Conservation (phyloP, 495 filamentous ascomycete species). For the Neurospora africana region DNA sequence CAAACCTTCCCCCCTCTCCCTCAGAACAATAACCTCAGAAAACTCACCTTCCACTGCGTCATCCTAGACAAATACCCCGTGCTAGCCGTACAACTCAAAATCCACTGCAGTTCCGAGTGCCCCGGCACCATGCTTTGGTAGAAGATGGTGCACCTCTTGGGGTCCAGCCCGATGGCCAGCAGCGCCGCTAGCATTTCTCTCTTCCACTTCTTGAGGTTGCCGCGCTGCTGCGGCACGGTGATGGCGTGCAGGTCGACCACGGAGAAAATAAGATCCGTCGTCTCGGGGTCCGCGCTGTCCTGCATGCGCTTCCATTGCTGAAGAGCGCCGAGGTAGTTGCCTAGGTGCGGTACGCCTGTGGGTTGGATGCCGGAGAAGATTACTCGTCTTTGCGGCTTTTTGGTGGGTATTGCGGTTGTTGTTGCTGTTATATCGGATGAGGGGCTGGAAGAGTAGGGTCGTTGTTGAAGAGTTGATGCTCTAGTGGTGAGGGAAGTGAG, state of each 20-base stretch:
- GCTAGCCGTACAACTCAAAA: constrained; percentile 76
- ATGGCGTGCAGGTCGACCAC: constrained; percentile 92
- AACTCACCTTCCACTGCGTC: constrained; percentile 95
- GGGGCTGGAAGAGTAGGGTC: neutral
- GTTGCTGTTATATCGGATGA: neutral
- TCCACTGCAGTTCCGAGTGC: constrained; percentile 92
- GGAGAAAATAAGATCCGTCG: constrained; percentile 58
- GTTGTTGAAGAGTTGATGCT: neutral
- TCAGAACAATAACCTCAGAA: neutral
- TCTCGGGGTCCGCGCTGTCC: constrained; percentile 40
- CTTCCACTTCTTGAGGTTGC: constrained; percentile 49
- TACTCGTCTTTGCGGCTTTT: constrained; percentile 15
- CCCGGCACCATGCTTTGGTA: constrained; percentile 67
- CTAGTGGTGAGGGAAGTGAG: neutral
- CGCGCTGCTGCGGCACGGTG: constrained; percentile 57
- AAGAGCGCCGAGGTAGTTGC: constrained; percentile 93
- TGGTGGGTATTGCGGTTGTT: neutral
- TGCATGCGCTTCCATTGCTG: constrained; percentile 76
- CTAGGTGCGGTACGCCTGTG: constrained; percentile 88
- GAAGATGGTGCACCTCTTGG: constrained; percentile 66
- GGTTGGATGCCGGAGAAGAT: constrained; percentile 97
- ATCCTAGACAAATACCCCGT: constrained; percentile 86
- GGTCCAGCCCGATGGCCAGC: constrained; percentile 75
- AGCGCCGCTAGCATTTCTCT: constrained; percentile 67
- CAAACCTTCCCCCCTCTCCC: neutral